These are phyloP conservation scores for Striga asiatica DNA, from an alignment of 257 asterid species.

Conservation along the genomic window DNA sequence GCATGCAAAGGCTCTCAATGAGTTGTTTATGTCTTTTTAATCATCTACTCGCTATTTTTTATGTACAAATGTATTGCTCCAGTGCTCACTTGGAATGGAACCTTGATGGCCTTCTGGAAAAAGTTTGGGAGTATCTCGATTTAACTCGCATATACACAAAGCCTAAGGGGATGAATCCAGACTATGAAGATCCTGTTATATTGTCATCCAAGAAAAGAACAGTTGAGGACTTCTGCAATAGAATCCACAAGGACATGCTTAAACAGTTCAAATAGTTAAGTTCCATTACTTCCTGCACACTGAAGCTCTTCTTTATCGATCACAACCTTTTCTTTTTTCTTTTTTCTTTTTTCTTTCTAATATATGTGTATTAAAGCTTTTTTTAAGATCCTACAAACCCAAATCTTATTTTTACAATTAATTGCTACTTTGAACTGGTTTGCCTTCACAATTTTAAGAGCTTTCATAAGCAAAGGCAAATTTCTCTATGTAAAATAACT, in stretches of 20 bases:
- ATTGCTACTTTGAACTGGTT: too few species aligned
- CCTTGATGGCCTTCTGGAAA: conserved; percentile 92
- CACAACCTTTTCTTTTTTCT: not conserved
- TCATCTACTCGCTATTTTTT: not conserved
- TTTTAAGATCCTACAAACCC: too few species aligned
- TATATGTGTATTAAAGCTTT: too few species aligned
- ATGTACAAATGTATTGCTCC: conserved; percentile 15
- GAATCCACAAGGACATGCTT: conserved; percentile 96
- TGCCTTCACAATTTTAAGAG: too few species aligned
- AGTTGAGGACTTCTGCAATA: conserved; percentile 77
- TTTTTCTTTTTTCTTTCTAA: too few species aligned
- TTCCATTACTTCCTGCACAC: not conserved
- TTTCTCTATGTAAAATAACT: conserved; percentile 12
- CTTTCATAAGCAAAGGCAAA: too few species aligned
- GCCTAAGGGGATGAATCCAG: conserved; percentile 99
- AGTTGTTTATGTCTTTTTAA: not conserved
- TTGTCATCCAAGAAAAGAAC: conserved; percentile 82
- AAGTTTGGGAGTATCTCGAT: conserved; percentile 85
- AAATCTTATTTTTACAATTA: too few species aligned
- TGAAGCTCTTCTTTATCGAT: not conserved
- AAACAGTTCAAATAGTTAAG: conserved; percentile 93
- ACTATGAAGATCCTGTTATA: conserved; percentile 94
- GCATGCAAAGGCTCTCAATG: not conserved
- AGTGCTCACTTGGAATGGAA: conserved; percentile 99
- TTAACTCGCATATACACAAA: conserved; percentile 96